Evolutionary conservation across 164 flowering plant species (phyloP).

Genomic region (Vitis rupestris): DNA sequence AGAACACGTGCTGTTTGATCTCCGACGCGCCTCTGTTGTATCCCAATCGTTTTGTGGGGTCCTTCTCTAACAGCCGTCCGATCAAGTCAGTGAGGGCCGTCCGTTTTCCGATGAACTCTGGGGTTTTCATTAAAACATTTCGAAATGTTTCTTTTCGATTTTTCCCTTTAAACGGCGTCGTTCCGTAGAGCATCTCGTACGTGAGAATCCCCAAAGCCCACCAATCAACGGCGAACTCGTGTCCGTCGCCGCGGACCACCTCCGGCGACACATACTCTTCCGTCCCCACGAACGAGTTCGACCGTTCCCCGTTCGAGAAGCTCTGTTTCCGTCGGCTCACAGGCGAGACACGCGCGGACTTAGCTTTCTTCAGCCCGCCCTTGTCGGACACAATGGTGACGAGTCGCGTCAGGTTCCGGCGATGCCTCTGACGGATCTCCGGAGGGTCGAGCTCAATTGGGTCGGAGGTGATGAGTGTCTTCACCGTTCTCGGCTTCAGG

Average conservation of each 20-base stretch:
- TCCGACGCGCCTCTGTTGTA: constrained; percentile 64
- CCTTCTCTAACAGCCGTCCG: constrained; percentile 67
- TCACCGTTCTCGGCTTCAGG: constrained; percentile 15
- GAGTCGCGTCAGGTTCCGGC: constrained; percentile 30
- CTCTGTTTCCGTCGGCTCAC: constrained; percentile 44
- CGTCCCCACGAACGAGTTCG: constrained; percentile 72
- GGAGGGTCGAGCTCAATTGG: constrained; percentile 4
- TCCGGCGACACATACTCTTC: constrained; percentile 95
- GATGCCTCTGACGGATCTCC: constrained; percentile 10
- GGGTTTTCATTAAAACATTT: constrained; percentile 49
- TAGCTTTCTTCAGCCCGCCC: constrained; percentile 44
- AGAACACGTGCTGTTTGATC: constrained; percentile 76
- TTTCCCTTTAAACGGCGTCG: constrained; percentile 82
- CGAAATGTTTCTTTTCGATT: constrained; percentile 77
- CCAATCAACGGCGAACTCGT: constrained; percentile 94
- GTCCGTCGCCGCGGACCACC: constrained; percentile 82
- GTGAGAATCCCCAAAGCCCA: constrained; percentile 85
- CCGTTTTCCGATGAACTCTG: constrained; percentile 61
- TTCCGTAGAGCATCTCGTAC: constrained; percentile 90
- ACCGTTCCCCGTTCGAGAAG: constrained; percentile 33
- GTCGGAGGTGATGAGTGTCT: constrained; percentile 7
- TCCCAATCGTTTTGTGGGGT: constrained; percentile 72
- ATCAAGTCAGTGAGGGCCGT: constrained; percentile 68
- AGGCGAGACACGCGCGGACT: constrained; percentile 81
- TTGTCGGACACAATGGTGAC: constrained; percentile 8